Conservation (phyloP, 768 basidiomycete species). For the Collybiopsis confluens region DNA sequence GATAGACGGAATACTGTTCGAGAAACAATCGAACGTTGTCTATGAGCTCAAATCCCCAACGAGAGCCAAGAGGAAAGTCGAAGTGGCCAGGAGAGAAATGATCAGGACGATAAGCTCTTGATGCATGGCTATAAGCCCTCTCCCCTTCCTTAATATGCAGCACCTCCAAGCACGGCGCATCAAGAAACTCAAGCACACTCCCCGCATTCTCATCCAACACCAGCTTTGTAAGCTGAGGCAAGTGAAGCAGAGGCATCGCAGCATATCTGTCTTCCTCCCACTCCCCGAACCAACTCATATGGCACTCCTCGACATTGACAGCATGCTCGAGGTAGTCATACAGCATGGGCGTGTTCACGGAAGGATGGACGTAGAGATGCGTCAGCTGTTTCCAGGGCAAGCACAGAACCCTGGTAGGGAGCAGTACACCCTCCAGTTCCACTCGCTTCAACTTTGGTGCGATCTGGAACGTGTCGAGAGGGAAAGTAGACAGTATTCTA, state of each 20-base stretch:
- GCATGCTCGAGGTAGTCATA: too few relatives aligned
- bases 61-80: neutral
- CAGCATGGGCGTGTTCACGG: too few relatives aligned
- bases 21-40: too few relatives aligned
- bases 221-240: neutral
- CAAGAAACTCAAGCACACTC: neutral
- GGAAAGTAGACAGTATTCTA: too few relatives aligned
- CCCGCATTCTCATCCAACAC: neutral
- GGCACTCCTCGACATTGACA: slow-evolving; percentile 3
- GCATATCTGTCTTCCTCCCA: too few relatives aligned
- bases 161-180: neutral
- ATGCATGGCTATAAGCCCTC: too few relatives aligned
- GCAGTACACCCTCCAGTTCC: neutral
- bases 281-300: neutral
- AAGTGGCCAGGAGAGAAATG: too few relatives aligned
- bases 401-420: neutral
- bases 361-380: neutral
- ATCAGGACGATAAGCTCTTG: too few relatives aligned
- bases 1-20: too few relatives aligned
- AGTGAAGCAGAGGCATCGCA: neutral
- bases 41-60: neutral
- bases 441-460: slow-evolving; percentile 3
- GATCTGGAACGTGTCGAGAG: neutral
- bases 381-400: slow-evolving; percentile 8
- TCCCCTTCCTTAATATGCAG: too few relatives aligned